Conservation (phyloP, 257 asterid species). For the Craterostigma plantagineum region DNA sequence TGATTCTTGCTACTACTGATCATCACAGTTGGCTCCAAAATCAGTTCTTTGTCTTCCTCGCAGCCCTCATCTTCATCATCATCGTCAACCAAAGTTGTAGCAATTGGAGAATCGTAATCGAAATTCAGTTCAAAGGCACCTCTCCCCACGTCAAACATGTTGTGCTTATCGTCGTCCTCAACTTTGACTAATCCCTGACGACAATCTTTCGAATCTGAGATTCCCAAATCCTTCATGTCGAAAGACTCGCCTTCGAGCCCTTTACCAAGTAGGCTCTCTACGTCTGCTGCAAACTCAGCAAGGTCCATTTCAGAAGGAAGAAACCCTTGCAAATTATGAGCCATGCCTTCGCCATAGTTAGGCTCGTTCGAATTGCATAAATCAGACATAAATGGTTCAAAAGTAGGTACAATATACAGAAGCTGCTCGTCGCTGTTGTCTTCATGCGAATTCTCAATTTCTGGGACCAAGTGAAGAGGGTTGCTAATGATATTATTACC, state of each 20-base stretch:
- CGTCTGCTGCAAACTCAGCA: slow-evolving; percentile 65
- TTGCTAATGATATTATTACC: background rate
- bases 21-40: too few species aligned
- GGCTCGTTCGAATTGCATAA: slow-evolving; percentile 16
- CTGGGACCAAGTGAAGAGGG: slow-evolving; percentile 48
- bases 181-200: slow-evolving; percentile 26
- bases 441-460: slow-evolving; percentile 36
- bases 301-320: slow-evolving; percentile 56
- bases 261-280: slow-evolving; percentile 58
- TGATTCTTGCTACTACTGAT: background rate
- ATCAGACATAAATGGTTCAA: slow-evolving; percentile 38
- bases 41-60: background rate
- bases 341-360: slow-evolving; percentile 4
- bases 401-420: slow-evolving; percentile 48
- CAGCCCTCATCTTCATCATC: slow-evolving; percentile 14
- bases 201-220: too few species aligned
- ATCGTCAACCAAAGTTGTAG: too few species aligned
- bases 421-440: slow-evolving; percentile 46
- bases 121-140: slow-evolving; percentile 40
- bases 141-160: slow-evolving; percentile 20
- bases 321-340: slow-evolving; percentile 18
- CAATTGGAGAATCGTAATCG: slow-evolving; percentile 36
- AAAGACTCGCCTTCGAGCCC: slow-evolving; percentile 58
- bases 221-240: slow-evolving; percentile 51
- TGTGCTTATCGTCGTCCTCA: slow-evolving; percentile 29